Evolutionary conservation across 139 green algal species (phyloP), one percentile per base, ranked within the genome.

Genomic region (Chlorella vulgaris): DNA sequence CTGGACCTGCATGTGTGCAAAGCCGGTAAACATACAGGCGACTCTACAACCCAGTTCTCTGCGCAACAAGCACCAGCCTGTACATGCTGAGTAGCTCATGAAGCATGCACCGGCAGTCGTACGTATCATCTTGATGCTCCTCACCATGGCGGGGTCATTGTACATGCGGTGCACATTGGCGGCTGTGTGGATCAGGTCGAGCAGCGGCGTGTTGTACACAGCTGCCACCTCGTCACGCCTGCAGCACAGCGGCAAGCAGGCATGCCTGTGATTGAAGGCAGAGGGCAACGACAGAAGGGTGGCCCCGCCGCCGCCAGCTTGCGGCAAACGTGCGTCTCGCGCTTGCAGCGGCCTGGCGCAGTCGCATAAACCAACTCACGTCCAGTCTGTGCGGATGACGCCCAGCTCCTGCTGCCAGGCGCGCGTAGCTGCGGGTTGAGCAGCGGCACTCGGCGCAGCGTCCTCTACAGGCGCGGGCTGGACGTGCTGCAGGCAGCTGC

Each of bases 101-200:
- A n/a, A n/a, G n/a, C n/a, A n/a, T n/a, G n/a, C n/a, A n/a, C n/a
- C n/a, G n/a, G n/a, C n/a, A n/a, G n/a, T n/a, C n/a, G n/a, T n/a
- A n/a, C n/a, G n/a, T n/a, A n/a, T n/a, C n/a, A n/a, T n/a, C n/a
- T n/a, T n/a, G n/a, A n/a, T n/a, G n/a, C n/a, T n/a, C n/a, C 74
- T 19, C 76, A 98, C 95, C 91, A 96, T 97, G 19, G 83, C 78
- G 5, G 96, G 93, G 85, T 98, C 91, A 76, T 98, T 94, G 82
- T 98, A 91, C 89, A 93, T 92, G 63, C 96, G 91, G 82, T 99
- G 96, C 33, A 98, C 94, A 0, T 61, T 84, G 26, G 94, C 94
- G 19, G 96, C 97, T 0, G 91, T 81, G 86, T 90, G 96, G 0
- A 99, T 88, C 1, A 99, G 89, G 66, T 99, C 96, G 77, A 99